Evolutionary conservation across 371 early-diverging fungal species (phyloP).

Genomic region (Mortierella polycephala): DNA sequence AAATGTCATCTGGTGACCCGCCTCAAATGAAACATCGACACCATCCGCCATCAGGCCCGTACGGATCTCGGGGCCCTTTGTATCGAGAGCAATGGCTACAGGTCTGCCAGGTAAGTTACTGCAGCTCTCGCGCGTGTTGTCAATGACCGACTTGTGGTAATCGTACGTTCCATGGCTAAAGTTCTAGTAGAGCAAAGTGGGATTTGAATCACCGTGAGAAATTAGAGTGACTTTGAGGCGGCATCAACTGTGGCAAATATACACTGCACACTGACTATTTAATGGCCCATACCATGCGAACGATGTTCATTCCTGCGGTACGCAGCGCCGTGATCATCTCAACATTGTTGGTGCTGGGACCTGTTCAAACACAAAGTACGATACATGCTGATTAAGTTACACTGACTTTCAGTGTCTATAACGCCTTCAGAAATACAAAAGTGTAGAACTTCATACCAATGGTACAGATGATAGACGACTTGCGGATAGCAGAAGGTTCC

Average conservation of each 20-base stretch:
- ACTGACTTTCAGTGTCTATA: neutral
- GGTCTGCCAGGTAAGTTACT: slow-evolving; percentile 63
- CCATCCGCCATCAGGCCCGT: slow-evolving; percentile 79
- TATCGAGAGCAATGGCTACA: slow-evolving; percentile 90
- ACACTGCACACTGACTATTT: neutral
- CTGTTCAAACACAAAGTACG: slow-evolving; percentile 20
- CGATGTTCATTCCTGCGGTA: slow-evolving; percentile 94
- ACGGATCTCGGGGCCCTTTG: slow-evolving; percentile 90
- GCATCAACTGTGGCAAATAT: neutral
- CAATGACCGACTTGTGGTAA: slow-evolving; percentile 88
- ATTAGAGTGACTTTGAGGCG: neutral
- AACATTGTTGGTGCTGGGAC: slow-evolving; percentile 81
- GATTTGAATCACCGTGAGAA: neutral
- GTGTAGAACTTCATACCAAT: slow-evolving; percentile 63
- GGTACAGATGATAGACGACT: slow-evolving; percentile 87
- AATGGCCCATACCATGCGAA: slow-evolving; percentile 70
- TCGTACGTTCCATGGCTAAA: slow-evolving; percentile 94
- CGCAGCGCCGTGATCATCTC: slow-evolving; percentile 86
- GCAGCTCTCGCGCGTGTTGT: slow-evolving; percentile 76
- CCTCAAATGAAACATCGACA: slow-evolving; percentile 67
- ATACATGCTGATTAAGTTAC: neutral
- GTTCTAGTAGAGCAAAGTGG: slow-evolving; percentile 60
- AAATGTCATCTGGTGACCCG: slow-evolving; percentile 81
- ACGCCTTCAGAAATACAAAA: neutral
- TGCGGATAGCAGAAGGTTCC: slow-evolving; percentile 72